Base-by-base conservation (phyloP, 371 early-diverging fungal species). In the Choanephora cucurbitarum region DNA sequence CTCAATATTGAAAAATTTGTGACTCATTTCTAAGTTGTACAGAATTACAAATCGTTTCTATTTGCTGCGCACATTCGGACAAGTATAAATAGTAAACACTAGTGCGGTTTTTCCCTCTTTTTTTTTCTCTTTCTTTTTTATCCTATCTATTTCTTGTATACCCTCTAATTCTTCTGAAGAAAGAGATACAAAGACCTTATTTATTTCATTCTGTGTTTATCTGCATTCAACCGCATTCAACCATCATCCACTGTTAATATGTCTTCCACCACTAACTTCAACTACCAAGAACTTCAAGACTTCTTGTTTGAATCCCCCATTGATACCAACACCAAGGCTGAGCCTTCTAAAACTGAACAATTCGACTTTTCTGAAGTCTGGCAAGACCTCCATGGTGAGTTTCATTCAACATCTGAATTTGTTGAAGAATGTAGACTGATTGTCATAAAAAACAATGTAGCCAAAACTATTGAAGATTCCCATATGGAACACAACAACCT, bases 351-450 rank as follows among this genome's bases (percentile, higher is more conserved):
- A 8, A 5, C 39, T 19, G 23, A 43, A 19, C 52, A 59, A 52
- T 64, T 59, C 19, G 59, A 64, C 33, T 64, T 64, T 37, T 33
- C 22, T n/a, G 45, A 58, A 51, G 55, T 59, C 15, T 64, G 65
- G 65, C 24, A 48, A 23, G 49, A 48, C 31, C 42, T 60, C 18
- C 37, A 43, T 44, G 48, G 60, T 64, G 55, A 60, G 65, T 64
- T 50, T 46, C 17, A 50, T n/a, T 13, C 52, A 21, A 37, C 18
- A 8, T 45, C 23, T 13, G 45, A 53, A 44, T 57, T 60, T 58
- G 52, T 55, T 50, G 49, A 64, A 58, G 54, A 58, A 21, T 63
- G 54, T 55, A 55, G 55, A 64, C 65, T 64, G 45, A 50, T 64
- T 24, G 47, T 59, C 17, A 37, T 46, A 18, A 31, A 28, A 11